Base-by-base conservation (phyloP, 2,329 filamentous ascomycete species). In the Alternaria angustiovoidea region DNA sequence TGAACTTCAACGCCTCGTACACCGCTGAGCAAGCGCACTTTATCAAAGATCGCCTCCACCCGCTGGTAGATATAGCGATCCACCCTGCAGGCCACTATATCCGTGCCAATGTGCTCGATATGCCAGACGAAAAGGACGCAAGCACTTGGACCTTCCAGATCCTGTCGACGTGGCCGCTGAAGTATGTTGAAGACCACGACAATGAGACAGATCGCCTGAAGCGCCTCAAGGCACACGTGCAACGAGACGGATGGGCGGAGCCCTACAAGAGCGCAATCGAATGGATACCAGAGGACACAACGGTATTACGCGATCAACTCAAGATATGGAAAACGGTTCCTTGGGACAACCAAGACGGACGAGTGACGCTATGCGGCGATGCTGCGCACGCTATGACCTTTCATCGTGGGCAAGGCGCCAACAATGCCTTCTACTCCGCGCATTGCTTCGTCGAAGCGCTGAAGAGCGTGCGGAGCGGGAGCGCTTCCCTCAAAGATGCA, bases 301-400 rank as follows among this genome's bases (percentile, higher is more conserved):
- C 46, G 3, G 62, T 77, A 5, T 54, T 72, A 36, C 68, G 70
- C 34, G 76, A 77, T 53, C 68, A 72, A 41, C 64, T 80, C 30
- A 74, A 75, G 52, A 74, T 74, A 34, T 80, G 75, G 75, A 76
- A 73, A 22, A 71, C 75, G 1, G 63, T 71, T 4, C 63, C 65
- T 3, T 80, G 78, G 77, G 69, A 78, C 14, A 78, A 74, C 32
- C 63, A 65, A 3, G 62, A 61, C 7, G 77, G 76, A 14, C 60
- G 74, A 24, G 68, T 79, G 8, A 78, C 76, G 22, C 58, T 80
- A 4, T 75, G 74, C 16, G 78, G 77, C 3, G 78, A 80, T 57
- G 75, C 77, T 32, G 78, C 77, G n/a, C 78, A 80, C 63, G 73
- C 78, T 3, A 81, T 81, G 79, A 78, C 78, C 0, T 78, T 77